These are phyloP conservation scores for Suillus occidentalis DNA, from an alignment of 768 basidiomycete genomes.

Conservation along the genomic window DNA sequence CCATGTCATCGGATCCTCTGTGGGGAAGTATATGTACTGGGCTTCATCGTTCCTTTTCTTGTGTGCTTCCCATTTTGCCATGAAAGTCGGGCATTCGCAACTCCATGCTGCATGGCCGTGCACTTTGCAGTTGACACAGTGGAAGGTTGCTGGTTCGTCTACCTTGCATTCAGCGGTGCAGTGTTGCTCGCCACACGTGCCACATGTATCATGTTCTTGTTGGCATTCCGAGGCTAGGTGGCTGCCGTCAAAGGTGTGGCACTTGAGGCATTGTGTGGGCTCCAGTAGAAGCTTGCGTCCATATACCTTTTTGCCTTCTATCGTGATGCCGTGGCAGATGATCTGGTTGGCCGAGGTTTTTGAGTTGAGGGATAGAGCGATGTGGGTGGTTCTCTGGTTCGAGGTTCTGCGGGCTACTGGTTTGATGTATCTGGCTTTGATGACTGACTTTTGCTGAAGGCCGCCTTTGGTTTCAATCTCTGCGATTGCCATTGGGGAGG, in stretches of 20 bases:
- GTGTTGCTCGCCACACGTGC: constrained; percentile 1
- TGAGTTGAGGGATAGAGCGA: too few species aligned
- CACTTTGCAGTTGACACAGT: background rate
- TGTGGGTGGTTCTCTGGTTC: too few species aligned
- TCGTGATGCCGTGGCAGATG: too few species aligned
- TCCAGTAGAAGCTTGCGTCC: too few species aligned
- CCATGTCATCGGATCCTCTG: background rate
- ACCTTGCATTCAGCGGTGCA: background rate
- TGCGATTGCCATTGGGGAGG: background rate
- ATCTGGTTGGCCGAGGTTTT: too few species aligned
- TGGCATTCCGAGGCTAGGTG: constrained; percentile 8
- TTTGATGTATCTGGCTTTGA: too few species aligned
- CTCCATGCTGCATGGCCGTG: too few species aligned
- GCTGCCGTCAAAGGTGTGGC: constrained; percentile 1
- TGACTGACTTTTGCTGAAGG: too few species aligned
- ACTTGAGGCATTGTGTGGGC: background rate
- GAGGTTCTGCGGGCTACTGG: too few species aligned
- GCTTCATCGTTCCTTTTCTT: background rate
- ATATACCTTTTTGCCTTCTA: too few species aligned
- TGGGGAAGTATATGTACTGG: background rate
- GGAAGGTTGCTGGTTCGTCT: background rate
- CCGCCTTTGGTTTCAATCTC: constrained; percentile 18
- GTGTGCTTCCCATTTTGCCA: background rate
- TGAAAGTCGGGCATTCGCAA: constrained; percentile 8
- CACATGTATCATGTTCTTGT: background rate